phyloP scores from a whole-genome alignment of 345 rosid genomes.

The Salix dunnii region DNA sequence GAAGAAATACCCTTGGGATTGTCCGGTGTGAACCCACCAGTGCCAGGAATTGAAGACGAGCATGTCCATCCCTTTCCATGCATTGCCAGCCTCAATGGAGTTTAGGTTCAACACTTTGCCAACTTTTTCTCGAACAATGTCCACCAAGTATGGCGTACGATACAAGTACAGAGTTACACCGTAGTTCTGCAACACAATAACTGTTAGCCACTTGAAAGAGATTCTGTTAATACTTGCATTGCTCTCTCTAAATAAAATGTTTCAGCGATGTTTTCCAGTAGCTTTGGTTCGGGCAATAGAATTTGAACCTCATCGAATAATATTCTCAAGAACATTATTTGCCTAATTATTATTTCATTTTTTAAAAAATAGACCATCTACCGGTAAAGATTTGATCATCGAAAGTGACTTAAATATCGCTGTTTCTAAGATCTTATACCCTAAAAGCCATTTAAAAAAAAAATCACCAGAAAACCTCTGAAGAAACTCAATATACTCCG shows the following conservation, averaged over 20 bases:
- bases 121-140: conserved; percentile 47
- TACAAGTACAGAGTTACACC: conserved; percentile 59
- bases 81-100: conserved; percentile 58
- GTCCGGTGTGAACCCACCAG: conserved; percentile 91
- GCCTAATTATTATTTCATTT: too few species aligned
- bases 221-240: neutral
- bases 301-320: neutral
- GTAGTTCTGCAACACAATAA: conserved; percentile 47
- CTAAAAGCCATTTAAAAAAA: too few species aligned
- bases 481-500: too few species aligned
- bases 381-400: too few species aligned
- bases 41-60: conserved; percentile 92
- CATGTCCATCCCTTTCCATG: conserved; percentile 81
- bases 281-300: neutral
- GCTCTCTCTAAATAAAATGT: too few species aligned
- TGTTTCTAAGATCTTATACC: too few species aligned
- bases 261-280: neutral
- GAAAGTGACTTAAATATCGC: too few species aligned
- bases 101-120: conserved; percentile 68
- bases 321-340: too few species aligned
- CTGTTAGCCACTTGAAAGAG: neutral
- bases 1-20: conserved; percentile 48
- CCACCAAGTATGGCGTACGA: conserved; percentile 83
- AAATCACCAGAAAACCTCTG: too few species aligned
- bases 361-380: too few species aligned